Evolutionary conservation across 225 moss, liverwort and hornwort genomes (phyloP).

Genomic region (Polytrichum formosum): DNA sequence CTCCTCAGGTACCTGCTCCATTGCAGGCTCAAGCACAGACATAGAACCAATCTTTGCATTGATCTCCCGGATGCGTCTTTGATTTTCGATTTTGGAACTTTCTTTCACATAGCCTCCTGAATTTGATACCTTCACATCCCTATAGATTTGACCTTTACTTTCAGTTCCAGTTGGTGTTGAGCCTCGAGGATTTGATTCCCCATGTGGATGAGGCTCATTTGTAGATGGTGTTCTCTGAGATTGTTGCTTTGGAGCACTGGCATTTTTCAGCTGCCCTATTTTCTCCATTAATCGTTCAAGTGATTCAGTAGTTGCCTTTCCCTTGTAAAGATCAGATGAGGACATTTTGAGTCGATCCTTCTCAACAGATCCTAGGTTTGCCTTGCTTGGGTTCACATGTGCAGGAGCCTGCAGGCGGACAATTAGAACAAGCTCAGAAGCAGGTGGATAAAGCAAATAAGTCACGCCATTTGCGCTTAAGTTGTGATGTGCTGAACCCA

Average conservation of each 20-base stretch:
- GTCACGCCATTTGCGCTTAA: neutral
- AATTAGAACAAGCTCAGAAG: neutral
- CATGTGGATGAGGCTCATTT: conserved; percentile 30
- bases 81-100: conserved; percentile 31
- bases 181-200: conserved; percentile 29
- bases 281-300: conserved; percentile 47
- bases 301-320: too few relatives aligned
- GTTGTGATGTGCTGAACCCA: neutral
- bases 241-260: conserved; percentile 26
- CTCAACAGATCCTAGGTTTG: conserved; percentile 36
- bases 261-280: conserved; percentile 50
- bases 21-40: conserved; percentile 15
- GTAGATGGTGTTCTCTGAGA: conserved; percentile 24
- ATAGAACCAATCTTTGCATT: conserved; percentile 16
- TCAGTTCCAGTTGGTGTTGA: conserved; percentile 24
- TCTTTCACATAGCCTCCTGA: conserved; percentile 29
- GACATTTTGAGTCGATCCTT: too few relatives aligned
- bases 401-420: conserved; percentile 31
- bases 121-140: conserved; percentile 32
- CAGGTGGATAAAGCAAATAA: neutral
- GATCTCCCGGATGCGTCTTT: conserved; percentile 30
- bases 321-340: too few relatives aligned
- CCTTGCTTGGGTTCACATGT: conserved; percentile 28
- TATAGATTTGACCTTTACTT: conserved; percentile 36
- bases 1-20: conserved; percentile 17